Evolutionary conservation across 163 green algal genomes (phyloP), one percentile per base, ranked within the genome.

Genomic region (Trebouxia gelatinosa): DNA sequence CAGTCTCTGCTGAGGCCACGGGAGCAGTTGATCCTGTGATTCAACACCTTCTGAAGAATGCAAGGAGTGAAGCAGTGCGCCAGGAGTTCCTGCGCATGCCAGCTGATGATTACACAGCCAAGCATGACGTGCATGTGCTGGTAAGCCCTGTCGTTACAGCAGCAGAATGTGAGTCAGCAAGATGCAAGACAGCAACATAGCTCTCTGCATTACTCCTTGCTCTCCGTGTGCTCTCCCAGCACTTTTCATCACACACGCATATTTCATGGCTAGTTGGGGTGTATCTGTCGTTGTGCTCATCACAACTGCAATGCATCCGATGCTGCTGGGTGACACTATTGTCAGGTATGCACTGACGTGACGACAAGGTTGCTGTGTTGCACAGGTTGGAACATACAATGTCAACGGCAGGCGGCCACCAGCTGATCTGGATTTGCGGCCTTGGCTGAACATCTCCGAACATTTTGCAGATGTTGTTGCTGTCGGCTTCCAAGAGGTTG

Each of bases 401-500:
- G 87, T 92, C 3, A 92, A 91, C 59, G 91, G 91, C 5, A 86
- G 90, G 43, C 85, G 81, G 48, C 89, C 91, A 6, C 85, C 84
- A 0, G 46, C 59, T 1, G 80, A 81, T 17, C 51, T 93, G 16
- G 76, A 85, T 26, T 72, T 94, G 16, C 32, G 74, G 0, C 75
- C 86, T 0, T 94, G 87, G 90, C 76, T 95, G 46, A 68, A 80
- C 16, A 66, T 72, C 4, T 82, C 35, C 6, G 17, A 34, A 29
- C 50, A 62, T 29, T 76, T 59, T 9, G 79, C 86, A 2, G 87
- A 89, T 77, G 86, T 94, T 17, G 83, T 94, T 11, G 88, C 83
- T 0, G 67, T 93, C 0, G 88, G 82, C 7, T 92, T 95, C 35
- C 91, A 96, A 82, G 93, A 97, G 84, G 79, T 94, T 21, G 92